phyloP scores from a whole-genome alignment of 257 asterid genomes.

The Solanum virginianum region DNA sequence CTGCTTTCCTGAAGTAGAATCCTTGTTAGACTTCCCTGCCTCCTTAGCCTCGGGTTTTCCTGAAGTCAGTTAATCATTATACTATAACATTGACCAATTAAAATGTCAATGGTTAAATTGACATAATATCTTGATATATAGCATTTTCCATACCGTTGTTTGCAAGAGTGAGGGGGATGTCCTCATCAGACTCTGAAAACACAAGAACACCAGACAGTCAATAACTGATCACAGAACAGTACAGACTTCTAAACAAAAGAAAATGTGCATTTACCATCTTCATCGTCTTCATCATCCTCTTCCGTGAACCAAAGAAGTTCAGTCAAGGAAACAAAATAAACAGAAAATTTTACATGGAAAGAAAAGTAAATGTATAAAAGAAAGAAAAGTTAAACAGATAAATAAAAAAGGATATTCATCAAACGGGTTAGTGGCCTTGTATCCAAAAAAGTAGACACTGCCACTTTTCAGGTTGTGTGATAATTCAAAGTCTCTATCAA shows the following conservation, averaged over 20 bases:
- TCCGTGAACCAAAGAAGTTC: neutral
- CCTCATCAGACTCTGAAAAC: neutral
- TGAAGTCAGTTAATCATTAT: neutral
- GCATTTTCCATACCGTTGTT: neutral
- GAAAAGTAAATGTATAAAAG: neutral
- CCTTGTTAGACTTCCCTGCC: neutral
- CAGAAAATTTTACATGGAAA: neutral
- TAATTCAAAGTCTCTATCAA: conserved; percentile 5
- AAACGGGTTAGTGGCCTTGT: neutral
- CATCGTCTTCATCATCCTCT: neutral
- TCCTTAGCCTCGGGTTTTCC: conserved; percentile 7
- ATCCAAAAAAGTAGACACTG: conserved; percentile 11
- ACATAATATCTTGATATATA: neutral
- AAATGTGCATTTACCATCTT: neutral
- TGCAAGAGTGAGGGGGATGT: neutral
- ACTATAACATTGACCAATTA: neutral
- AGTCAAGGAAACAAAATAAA: conserved; percentile 1
- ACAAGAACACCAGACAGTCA: neutral
- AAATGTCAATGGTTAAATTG: neutral
- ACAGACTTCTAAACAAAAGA: neutral
- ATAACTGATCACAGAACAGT: neutral
- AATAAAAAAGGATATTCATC: neutral
- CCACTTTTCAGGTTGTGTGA: conserved; percentile 14
- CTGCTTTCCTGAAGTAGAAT: neutral
- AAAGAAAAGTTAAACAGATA: neutral